Evolutionary conservation across 2,329 filamentous ascomycete genomes (phyloP), one percentile per base, ranked within the genome.

Genomic region (Fonsecaea monophora): DNA sequence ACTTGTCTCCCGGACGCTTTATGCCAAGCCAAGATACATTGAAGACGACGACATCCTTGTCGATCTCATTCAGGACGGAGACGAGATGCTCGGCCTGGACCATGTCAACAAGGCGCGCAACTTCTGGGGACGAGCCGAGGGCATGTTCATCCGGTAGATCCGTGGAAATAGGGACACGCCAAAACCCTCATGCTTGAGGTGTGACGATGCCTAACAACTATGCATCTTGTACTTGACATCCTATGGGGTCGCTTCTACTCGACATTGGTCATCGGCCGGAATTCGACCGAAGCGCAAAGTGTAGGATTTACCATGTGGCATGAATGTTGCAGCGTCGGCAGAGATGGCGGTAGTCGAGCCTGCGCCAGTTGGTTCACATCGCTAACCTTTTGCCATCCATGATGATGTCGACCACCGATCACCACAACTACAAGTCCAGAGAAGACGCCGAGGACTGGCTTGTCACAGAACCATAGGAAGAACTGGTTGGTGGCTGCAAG

Each of bases 21-120:
- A 92, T 79, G 88, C 90, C 45, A 92, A 90, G 75, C 90, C 93
- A 32, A 86, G 88, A 67, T 96, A 96, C 80, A 83, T 99, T 55
- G 88, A 90, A 72, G 95, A 98, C 81, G 93, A 82, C 65, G 80
- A 84, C 67, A 78, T 83, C 32, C 76, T 83, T 42, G 77, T 79
- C 53, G 81, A 83, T 59, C 72, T 82, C 40, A 91, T 92, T 69
- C 96, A 95, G 78, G 89, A 95, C 67, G 69, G 69, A 4, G 85
- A 90, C n/a, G 87, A 90, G 61, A 85, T 97, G 21, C 87, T 98
- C 56, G 84, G 86, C 18, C 79, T 89, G 62, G 87, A 89, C 73
- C 87, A 89, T 78, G 80, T 86, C 68, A 88, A 88, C 79, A 87
- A 88, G 75, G 83, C 81, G 67, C 81, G 85, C 67, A 85, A 80